A percentile compares a stretch with the other conserved stretches of the same genome.
Evolutionary conservation across 208 protist genomes (phyloP).

Genomic region (Leishmania arabica): DNA sequence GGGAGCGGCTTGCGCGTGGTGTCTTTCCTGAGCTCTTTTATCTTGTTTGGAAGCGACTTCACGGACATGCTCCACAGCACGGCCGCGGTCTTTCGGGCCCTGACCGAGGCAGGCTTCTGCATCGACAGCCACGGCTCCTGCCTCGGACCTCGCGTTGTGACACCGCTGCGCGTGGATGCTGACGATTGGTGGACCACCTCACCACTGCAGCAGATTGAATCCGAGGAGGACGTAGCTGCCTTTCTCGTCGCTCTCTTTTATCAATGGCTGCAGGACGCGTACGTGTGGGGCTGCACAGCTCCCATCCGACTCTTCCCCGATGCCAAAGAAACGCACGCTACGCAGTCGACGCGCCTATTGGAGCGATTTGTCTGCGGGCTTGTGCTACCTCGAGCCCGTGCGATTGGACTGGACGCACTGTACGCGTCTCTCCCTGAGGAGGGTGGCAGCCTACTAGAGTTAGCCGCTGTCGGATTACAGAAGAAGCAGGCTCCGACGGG

Average conservation of each 20-base stretch:
- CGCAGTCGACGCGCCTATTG: slow-evolving; percentile 38
- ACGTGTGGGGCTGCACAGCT: slow-evolving; percentile 54
- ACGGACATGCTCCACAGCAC: slow-evolving; percentile 57
- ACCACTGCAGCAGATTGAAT: slow-evolving; percentile 32
- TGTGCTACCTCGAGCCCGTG: slow-evolving; percentile 32
- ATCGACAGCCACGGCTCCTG: slow-evolving; percentile 47
- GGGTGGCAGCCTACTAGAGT: slow-evolving; percentile 35
- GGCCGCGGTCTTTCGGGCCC: slow-evolving; percentile 53
- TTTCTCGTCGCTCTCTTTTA: slow-evolving; percentile 63
- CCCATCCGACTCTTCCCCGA: slow-evolving; percentile 43
- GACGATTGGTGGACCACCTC: slow-evolving; percentile 49
- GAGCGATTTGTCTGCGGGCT: slow-evolving; percentile 43
- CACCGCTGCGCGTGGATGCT: slow-evolving; percentile 14
- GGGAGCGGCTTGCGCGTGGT: slow-evolving; percentile 33
- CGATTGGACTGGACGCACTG: slow-evolving; percentile 37
- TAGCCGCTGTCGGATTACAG: slow-evolving; percentile 29
- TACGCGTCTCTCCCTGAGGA: slow-evolving; percentile 36
- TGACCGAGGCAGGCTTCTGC: slow-evolving; percentile 49
- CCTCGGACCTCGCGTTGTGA: slow-evolving; percentile 46
- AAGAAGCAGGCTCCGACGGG: slow-evolving; percentile 40
- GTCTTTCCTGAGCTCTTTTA: slow-evolving; percentile 53
- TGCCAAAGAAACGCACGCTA: background rate
- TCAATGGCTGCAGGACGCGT: slow-evolving; percentile 65
- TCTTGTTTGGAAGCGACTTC: slow-evolving; percentile 51
- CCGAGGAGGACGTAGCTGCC: slow-evolving; percentile 37